Evolutionary conservation across 2,329 filamentous ascomycete genomes (phyloP), one percentile per base, ranked within the genome.

Genomic region (Emergomyces orientalis): DNA sequence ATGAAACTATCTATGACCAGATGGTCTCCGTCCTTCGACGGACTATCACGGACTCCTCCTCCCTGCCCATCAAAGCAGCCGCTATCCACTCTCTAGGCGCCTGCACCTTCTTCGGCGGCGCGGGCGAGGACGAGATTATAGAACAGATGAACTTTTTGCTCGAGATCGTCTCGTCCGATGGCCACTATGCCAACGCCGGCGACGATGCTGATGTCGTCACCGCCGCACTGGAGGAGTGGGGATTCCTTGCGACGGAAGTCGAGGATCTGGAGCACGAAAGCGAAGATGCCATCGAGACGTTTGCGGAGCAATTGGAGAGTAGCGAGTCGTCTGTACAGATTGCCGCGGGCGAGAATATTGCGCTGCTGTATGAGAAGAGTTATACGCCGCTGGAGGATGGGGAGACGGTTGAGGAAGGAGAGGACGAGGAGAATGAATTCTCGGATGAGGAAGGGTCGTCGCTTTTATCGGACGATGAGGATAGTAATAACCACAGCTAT

Each of bases 301-400:
- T 96, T 68, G 86, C 90, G 51, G 91, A 96, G 57, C 91, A 96
- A 74, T 86, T 96, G 22, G 86, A 92, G 64, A 91, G 88, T 72
- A 81, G 81, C 39, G 86, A 91, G 63, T 79, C 86, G 0, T 79
- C 83, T 9, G 89, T 96, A 0, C 90, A 94, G 70, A 85, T 90
- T 55, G 85, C 88, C 3, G 88, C 90, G 0, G 90, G 88, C 3
- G 84, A 88, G 70, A 90, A 90, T 72, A 91, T 96, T 64, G 91
- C 91, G 0, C 79, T 95, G 11, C 80, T 96, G 13, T 93, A 90
- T 69, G 91, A 96, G 74, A 88, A 88, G 65, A 84, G 82, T 63
- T 86, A 83, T 72, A 84, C 82, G 0, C 80, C 81, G 43, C 76
- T 79, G 58, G 83, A 85, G 68, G 82, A 84, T 14, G 82, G 83